Evolutionary conservation across 176 grass and related monocot species (phyloP).

Genomic region (Ampelocalamus luodianensis): DNA sequence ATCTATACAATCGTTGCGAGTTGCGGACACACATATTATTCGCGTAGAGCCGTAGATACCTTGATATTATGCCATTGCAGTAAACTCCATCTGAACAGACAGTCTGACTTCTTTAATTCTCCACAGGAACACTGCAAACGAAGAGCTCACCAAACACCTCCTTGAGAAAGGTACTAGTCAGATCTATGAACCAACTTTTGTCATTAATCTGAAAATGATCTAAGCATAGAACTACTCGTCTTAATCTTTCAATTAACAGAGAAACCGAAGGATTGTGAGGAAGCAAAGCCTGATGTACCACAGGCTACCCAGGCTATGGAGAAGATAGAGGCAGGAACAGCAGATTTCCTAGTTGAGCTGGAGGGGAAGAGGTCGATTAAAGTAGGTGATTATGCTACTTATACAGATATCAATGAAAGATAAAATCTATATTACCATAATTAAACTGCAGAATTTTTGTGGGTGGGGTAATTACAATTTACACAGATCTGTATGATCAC

Average conservation of each 20-base stretch:
- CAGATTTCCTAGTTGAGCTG: conserved; percentile 69
- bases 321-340: conserved; percentile 74
- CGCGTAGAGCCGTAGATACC: neutral
- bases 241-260: conserved; percentile 33
- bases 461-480: neutral
- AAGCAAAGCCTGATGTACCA: conserved; percentile 26
- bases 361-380: conserved; percentile 89
- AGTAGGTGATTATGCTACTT: conserved; percentile 32
- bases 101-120: neutral
- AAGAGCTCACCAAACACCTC: conserved; percentile 36
- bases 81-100: neutral
- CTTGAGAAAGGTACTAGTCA: conserved; percentile 43
- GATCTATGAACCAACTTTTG: neutral
- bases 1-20: neutral
- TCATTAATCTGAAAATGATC: neutral
- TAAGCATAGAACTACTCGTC: neutral
- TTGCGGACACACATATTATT: neutral
- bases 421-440: neutral
- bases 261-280: conserved; percentile 46
- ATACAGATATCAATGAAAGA: neutral
- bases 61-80: neutral
- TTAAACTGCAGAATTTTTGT: neutral
- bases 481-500: neutral
- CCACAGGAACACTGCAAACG: conserved; percentile 33
- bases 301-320: neutral